phyloP scores from a whole-genome alignment of 2,329 filamentous ascomycete genomes.

The Colletotrichum spaethianum region DNA sequence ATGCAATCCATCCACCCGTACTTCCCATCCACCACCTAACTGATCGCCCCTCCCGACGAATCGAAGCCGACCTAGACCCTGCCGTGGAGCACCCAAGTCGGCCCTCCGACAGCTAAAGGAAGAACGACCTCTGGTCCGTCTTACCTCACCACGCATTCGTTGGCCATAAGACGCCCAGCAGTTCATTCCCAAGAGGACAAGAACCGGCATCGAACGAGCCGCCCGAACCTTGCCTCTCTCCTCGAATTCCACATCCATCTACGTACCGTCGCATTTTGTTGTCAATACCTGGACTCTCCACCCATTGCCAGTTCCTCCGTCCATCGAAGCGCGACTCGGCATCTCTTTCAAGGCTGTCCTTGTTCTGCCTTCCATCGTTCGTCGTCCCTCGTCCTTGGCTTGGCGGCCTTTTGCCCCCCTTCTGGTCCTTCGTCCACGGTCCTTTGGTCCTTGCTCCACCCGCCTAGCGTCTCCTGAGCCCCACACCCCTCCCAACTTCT shows the following conservation, averaged over 20 bases:
- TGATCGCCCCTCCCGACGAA: slow-evolving; percentile 12
- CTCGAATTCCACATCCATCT: neutral
- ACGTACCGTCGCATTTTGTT: neutral
- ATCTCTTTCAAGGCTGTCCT: slow-evolving; percentile 15
- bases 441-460: slow-evolving; percentile 24
- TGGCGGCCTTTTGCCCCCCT: slow-evolving; percentile 15
- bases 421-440: slow-evolving; percentile 23
- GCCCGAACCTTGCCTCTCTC: neutral
- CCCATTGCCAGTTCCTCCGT: slow-evolving; percentile 7
- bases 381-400: slow-evolving; percentile 12
- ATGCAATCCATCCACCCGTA: slow-evolving; percentile 6
- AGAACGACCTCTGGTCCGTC: slow-evolving; percentile 1
- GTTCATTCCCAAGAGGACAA: neutral
- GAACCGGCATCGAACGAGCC: neutral
- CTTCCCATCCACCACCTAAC: slow-evolving; percentile 5
- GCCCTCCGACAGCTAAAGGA: slow-evolving; percentile 3
- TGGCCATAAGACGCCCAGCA: neutral
- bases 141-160: slow-evolving; percentile 16
- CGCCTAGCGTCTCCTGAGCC: slow-evolving; percentile 17
- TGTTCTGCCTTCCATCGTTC: slow-evolving; percentile 14
- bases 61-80: neutral
- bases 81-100: neutral
- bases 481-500: slow-evolving; percentile 27
- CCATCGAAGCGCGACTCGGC: slow-evolving; percentile 3
- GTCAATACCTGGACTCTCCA: neutral